Evolutionary conservation across 257 asterid species (phyloP).

Genomic region (Gynochthodes officinalis): DNA sequence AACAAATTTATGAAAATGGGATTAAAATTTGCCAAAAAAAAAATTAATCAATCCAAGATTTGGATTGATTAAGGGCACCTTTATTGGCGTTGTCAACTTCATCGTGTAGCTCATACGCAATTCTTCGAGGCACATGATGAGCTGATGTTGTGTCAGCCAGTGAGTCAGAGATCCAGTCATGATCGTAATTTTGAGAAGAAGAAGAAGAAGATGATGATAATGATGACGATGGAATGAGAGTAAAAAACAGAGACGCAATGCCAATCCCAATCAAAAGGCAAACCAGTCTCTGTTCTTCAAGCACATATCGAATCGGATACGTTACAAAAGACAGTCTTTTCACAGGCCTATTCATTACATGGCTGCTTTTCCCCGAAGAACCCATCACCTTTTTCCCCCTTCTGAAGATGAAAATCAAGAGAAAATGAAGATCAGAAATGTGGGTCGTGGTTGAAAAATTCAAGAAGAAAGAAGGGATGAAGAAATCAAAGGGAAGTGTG

Average conservation of each 20-base stretch:
- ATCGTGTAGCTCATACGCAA: conserved; percentile 8
- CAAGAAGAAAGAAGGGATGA: conserved; percentile 11
- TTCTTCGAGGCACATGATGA: conserved; percentile 10
- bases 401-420: not conserved
- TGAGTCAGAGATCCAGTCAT: not conserved
- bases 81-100: conserved; percentile 2
- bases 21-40: not conserved
- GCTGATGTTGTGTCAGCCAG: not conserved
- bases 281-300: conserved; percentile 49
- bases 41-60: not conserved
- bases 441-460: conserved; percentile 14
- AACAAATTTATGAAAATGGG: too few species aligned
- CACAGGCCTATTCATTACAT: conserved; percentile 12
- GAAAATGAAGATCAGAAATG: conserved; percentile 22
- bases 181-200: too few species aligned
- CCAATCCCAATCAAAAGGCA: conserved; percentile 54
- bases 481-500: conserved; percentile 1
- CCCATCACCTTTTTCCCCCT: conserved; percentile 25
- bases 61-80: not conserved
- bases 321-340: conserved; percentile 4
- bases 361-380: conserved; percentile 20
- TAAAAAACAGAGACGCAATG: conserved; percentile 35
- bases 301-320: conserved; percentile 42
- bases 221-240: conserved; percentile 11
- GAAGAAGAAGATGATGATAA: not conserved